These are phyloP conservation scores for Casuarina equisetifolia DNA, from an alignment of 306 rosid species.

Conservation along the genomic window DNA sequence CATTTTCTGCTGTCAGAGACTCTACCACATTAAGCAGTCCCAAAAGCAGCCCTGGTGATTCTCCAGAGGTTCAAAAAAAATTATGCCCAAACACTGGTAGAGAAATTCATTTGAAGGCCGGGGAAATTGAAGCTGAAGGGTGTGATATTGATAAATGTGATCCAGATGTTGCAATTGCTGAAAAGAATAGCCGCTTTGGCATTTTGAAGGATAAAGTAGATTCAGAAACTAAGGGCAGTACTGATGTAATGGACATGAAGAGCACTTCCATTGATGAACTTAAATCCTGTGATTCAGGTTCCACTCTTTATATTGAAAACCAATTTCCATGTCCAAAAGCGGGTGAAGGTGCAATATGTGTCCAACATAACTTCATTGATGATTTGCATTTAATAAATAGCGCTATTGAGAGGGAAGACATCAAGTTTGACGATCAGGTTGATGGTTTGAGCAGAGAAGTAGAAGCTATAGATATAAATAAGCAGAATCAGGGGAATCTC, in stretches of 20 bases:
- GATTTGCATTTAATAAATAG: slow-evolving; percentile 30
- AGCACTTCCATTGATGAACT: slow-evolving; percentile 13
- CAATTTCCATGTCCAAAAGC: neutral
- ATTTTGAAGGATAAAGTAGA: slow-evolving; percentile 10
- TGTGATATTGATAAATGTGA: slow-evolving; percentile 9
- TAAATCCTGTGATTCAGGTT: slow-evolving; percentile 5
- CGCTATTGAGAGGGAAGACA: slow-evolving; percentile 27
- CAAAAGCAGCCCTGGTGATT: slow-evolving; percentile 23
- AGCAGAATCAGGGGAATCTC: slow-evolving; percentile 27
- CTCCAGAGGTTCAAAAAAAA: slow-evolving; percentile 29
- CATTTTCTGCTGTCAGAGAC: slow-evolving; percentile 35
- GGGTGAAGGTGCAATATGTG: slow-evolving; percentile 9
- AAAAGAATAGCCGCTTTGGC: neutral
- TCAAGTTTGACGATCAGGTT: slow-evolving; percentile 40
- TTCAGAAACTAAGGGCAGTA: slow-evolving; percentile 20
- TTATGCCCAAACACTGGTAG: slow-evolving; percentile 16
- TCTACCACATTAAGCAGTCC: slow-evolving; percentile 33
- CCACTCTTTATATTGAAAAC: slow-evolving; percentile 7
- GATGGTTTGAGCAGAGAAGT: slow-evolving; percentile 50
- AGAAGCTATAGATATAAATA: slow-evolving; percentile 40
- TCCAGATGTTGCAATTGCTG: slow-evolving; percentile 1
- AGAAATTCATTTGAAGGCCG: slow-evolving; percentile 24
- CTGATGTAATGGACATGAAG: slow-evolving; percentile 11
- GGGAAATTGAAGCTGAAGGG: slow-evolving; percentile 23
- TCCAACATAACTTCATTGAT: neutral